Evolutionary conservation across 495 filamentous ascomycete genomes (phyloP).

Genomic region (Daldinia loculata): DNA sequence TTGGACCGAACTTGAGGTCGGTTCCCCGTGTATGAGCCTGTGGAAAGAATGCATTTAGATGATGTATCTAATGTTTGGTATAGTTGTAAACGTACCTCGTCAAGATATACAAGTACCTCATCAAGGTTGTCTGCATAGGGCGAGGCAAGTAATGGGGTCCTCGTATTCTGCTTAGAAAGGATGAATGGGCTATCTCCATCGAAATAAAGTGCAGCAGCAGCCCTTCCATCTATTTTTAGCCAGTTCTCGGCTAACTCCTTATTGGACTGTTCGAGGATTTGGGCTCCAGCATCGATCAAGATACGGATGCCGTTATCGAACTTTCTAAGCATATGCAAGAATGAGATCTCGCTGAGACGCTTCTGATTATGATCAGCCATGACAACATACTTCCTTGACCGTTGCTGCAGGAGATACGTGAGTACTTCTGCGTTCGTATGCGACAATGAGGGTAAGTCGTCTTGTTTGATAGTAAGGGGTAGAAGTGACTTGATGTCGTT

Average conservation of each 20-base stretch:
- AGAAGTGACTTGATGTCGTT: conserved; percentile 60
- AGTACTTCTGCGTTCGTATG: conserved; percentile 64
- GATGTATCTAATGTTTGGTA: background rate
- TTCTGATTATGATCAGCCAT: conserved; percentile 41
- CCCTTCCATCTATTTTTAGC: conserved; percentile 51
- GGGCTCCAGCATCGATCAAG: conserved; percentile 61
- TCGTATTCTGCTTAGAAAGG: conserved; percentile 25
- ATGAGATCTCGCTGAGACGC: conserved; percentile 47
- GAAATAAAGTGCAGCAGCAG: conserved; percentile 47
- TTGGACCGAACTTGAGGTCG: conserved; percentile 54
- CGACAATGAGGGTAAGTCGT: conserved; percentile 54
- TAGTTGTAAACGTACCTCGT: conserved; percentile 20
- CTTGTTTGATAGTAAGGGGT: conserved; percentile 60
- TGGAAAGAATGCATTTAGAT: background rate
- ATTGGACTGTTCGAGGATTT: conserved; percentile 57
- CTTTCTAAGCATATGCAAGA: conserved; percentile 49
- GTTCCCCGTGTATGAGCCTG: conserved; percentile 59
- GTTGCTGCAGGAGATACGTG: conserved; percentile 56
- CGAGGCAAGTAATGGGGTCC: conserved; percentile 49
- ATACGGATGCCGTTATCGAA: conserved; percentile 47
- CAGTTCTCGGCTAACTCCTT: conserved; percentile 54
- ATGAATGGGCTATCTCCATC: conserved; percentile 54
- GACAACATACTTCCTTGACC: conserved; percentile 52
- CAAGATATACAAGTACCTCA: conserved; percentile 50
- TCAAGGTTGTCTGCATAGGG: conserved; percentile 54